Evolutionary conservation across 2,329 filamentous ascomycete species (phyloP).

Genomic region (Penicillium sp.): DNA sequence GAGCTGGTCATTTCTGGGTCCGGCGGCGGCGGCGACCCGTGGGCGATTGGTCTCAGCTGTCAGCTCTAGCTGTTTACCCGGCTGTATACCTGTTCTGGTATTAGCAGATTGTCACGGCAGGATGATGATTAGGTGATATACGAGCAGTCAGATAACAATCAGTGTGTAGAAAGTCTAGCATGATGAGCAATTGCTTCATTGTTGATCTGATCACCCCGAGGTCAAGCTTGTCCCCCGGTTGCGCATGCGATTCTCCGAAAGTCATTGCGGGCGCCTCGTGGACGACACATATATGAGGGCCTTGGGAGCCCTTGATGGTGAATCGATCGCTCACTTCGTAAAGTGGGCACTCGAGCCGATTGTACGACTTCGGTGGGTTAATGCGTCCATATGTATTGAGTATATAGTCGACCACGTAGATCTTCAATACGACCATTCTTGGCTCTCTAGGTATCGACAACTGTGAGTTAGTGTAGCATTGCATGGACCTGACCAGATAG

Average conservation of each 20-base stretch:
- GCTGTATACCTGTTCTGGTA: neutral
- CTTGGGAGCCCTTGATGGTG: too few species aligned
- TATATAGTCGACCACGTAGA: too few species aligned
- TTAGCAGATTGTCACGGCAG: neutral
- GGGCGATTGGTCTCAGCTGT: neutral
- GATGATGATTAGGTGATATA: neutral
- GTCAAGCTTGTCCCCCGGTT: neutral
- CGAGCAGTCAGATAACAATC: slow-evolving; percentile 6
- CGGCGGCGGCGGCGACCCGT: neutral
- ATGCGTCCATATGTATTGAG: too few species aligned
- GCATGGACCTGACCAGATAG: too few species aligned
- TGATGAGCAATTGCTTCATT: slow-evolving; percentile 1
- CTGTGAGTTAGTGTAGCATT: too few species aligned
- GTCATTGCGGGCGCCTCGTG: slow-evolving; percentile 3
- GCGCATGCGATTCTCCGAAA: neutral
- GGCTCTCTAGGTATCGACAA: too few species aligned
- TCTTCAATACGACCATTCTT: too few species aligned
- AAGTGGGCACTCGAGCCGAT: too few species aligned
- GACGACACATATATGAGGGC: too few species aligned
- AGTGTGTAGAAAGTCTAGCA: slow-evolving; percentile 5
- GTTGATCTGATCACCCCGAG: neutral
- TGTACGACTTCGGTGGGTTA: too few species aligned
- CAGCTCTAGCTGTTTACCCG: neutral
- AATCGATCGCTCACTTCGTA: too few species aligned
- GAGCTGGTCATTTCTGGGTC: neutral